Evolutionary conservation across 306 rosid genomes (phyloP), one percentile per base, ranked within the genome.

Genomic region (Vigna reflexopilosa): DNA sequence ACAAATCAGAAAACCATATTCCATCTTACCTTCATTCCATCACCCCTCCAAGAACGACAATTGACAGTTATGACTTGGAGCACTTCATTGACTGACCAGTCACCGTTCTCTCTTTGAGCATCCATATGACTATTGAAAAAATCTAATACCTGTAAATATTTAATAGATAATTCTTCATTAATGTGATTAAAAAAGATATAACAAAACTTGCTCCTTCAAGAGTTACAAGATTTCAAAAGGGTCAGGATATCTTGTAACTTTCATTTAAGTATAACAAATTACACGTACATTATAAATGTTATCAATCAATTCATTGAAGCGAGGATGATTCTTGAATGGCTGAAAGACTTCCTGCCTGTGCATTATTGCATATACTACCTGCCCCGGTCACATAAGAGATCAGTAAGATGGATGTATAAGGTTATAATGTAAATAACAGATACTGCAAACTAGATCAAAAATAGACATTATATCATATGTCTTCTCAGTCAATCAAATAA

Each of bases 281-380:
- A 54, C 48, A 77, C 92, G 65, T 91, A 96, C 99, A 45, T 89
- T 91, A 77, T 91, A 96, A 38, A 96, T 89, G 87, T 96, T 96
- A 80, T 96, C 99, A 70, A 96, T 86, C 77, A 96, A 90, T 85
- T 96, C 99, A 19, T 85, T 89, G 88, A 96, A 96, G 64, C 99
- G 93, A 50, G 97, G 98, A 77, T 96, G 99, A 86, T 64, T 87
- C 92, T 87, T 96, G 89, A 93, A 96, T 77, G 99, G 97, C 85
- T 86, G 94, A 90, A 96, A 96, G 77, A 96, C 93, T 83, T 96
- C 99, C 87, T 96, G 98, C 83, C 99, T 83, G 90, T 96, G 98
- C 96, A 96, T 91, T 78, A 93, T 80, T 57, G 99, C 98, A 86
- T 96, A 96, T 57, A 96, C 81, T 75, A 96, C 96, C 99, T 96